A percentile compares a stretch with the other conserved stretches of the same genome.
These are phyloP conservation scores for Melastoma candidum DNA, from an alignment of 441 rosid species.

Conservation along the genomic window DNA sequence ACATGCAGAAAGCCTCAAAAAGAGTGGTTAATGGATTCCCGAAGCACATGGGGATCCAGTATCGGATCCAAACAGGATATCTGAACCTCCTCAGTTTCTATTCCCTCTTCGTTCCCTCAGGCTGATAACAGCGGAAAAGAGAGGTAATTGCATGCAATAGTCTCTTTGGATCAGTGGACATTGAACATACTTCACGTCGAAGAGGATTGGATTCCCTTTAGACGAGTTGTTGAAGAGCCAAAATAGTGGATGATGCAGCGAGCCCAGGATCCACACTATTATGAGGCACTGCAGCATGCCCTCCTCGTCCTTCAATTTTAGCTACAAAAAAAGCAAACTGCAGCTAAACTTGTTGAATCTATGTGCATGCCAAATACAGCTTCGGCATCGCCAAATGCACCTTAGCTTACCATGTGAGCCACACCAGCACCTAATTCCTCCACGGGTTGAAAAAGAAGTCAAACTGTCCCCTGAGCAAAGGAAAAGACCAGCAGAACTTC, in stretches of 20 bases:
- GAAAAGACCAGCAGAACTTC: constrained; percentile 11
- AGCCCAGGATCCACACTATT: constrained; percentile 41
- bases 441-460: constrained; percentile 83
- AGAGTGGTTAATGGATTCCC: constrained; percentile 25
- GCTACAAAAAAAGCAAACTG: constrained; percentile 41
- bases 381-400: constrained; percentile 71
- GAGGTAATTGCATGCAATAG: constrained; percentile 5
- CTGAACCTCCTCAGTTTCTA: constrained; percentile 3
- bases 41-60: constrained; percentile 41
- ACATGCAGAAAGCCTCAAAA: neutral
- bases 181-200: constrained; percentile 31
- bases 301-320: constrained; percentile 42
- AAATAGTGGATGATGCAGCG: constrained; percentile 54
- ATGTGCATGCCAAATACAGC: constrained; percentile 78
- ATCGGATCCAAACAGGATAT: constrained; percentile 6
- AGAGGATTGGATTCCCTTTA: constrained; percentile 81
- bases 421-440: constrained; percentile 95
- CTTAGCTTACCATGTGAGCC: constrained; percentile 56
- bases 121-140: constrained; percentile 7
- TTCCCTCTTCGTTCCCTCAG: constrained; percentile 12
- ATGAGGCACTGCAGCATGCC: constrained; percentile 57
- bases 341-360: constrained; percentile 26
- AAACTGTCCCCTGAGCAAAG: constrained; percentile 46
- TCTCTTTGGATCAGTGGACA: neutral
- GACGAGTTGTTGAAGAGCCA: constrained; percentile 66